Evolutionary conservation across 108 stramenopile species (phyloP).

Genomic region (Epithemia pelagica): DNA sequence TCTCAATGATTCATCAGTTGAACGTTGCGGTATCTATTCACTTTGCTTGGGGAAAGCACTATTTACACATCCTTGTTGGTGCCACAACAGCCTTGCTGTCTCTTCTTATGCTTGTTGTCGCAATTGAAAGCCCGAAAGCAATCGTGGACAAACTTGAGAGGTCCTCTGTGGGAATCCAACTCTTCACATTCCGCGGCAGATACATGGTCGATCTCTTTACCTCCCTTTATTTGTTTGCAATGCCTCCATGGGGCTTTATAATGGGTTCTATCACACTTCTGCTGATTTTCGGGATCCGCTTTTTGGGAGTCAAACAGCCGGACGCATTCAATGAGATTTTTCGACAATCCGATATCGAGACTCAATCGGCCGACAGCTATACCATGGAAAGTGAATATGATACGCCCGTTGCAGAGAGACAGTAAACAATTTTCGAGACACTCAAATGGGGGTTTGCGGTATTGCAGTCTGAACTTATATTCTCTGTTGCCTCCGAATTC

Average conservation of each 20-base stretch:
- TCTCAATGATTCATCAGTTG: too few species aligned
- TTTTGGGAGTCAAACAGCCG: slow-evolving; percentile 61
- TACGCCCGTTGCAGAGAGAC: slow-evolving; percentile 18
- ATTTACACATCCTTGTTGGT: slow-evolving; percentile 45
- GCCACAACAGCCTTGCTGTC: slow-evolving; percentile 23
- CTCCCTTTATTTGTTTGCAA: slow-evolving; percentile 45
- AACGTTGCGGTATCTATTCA: slow-evolving; percentile 38
- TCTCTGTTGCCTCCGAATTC: too few species aligned
- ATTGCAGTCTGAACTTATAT: too few species aligned
- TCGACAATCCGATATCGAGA: slow-evolving; percentile 50
- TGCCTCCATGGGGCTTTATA: slow-evolving; percentile 50
- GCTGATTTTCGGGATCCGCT: slow-evolving; percentile 66
- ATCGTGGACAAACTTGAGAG: slow-evolving; percentile 36
- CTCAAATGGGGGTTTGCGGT: neutral
- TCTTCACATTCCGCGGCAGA: slow-evolving; percentile 62
- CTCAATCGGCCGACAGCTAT: slow-evolving; percentile 31
- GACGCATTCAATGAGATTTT: slow-evolving; percentile 68
- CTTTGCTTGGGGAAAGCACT: slow-evolving; percentile 22
- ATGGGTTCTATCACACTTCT: slow-evolving; percentile 33
- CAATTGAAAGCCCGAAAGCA: slow-evolving; percentile 41
- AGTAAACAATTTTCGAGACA: neutral
- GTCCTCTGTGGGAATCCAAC: slow-evolving; percentile 23
- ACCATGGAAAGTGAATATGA: slow-evolving; percentile 48
- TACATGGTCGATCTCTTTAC: slow-evolving; percentile 56
- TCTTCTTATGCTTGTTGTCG: slow-evolving; percentile 48